phyloP scores from a whole-genome alignment of 1,284 basidiomycete genomes.

The Melampsora americana region DNA sequence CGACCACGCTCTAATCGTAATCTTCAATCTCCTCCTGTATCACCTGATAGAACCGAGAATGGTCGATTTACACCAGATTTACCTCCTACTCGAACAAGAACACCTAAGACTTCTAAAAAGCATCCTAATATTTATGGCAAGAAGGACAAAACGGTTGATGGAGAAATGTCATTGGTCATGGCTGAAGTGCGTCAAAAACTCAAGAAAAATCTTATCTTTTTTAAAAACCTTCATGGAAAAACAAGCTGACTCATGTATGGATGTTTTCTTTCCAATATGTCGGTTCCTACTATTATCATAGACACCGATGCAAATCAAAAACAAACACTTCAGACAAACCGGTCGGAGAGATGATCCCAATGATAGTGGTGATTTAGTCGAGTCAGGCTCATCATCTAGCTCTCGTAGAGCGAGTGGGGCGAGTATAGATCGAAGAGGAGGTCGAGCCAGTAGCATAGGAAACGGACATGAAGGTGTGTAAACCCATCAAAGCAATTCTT shows the following conservation, averaged over 20 bases:
- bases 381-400: not conserved
- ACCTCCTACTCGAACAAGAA: conserved; percentile 1
- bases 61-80: not conserved
- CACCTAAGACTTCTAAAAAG: not conserved
- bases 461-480: conserved; percentile 29
- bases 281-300: conserved; percentile 5
- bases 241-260: not conserved
- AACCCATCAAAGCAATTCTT: not conserved
- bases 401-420: conserved; percentile 1
- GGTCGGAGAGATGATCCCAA: conserved; percentile 1
- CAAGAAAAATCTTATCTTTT: not conserved
- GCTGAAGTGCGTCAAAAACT: conserved; percentile 11
- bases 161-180: conserved; percentile 15
- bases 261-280: not conserved
- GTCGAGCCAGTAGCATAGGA: conserved; percentile 38
- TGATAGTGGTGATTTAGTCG: not conserved
- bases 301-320: conserved; percentile 36
- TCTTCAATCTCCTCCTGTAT: not conserved
- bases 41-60: conserved; percentile 6
- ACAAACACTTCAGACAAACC: conserved; percentile 25
- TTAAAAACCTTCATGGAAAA: not conserved
- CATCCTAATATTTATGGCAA: conserved; percentile 25
- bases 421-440: conserved; percentile 14
- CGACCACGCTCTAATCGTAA: not conserved
- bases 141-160: conserved; percentile 7